phyloP scores from a whole-genome alignment of 106 monocot species.

The Allium cepa region DNA sequence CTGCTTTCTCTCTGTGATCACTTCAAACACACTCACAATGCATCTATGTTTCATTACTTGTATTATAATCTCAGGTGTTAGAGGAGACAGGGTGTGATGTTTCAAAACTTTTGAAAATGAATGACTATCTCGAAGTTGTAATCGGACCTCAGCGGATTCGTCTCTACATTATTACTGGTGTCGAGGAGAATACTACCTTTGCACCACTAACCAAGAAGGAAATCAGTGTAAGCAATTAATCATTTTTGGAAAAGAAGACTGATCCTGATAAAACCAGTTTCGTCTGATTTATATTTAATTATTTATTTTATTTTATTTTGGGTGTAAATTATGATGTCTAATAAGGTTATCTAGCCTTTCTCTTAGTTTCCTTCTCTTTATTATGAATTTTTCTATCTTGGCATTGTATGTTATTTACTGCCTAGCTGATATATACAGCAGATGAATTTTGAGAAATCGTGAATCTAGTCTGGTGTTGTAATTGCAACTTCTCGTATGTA shows the following conservation, averaged over 20 bases:
- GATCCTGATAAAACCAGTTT: too few species aligned
- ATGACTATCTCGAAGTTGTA: conserved; percentile 84
- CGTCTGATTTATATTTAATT: neutral
- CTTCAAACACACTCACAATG: too few species aligned
- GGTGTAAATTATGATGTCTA: too few species aligned
- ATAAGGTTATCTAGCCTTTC: too few species aligned
- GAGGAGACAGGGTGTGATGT: conserved; percentile 98
- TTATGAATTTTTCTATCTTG: too few species aligned
- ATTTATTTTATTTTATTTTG: neutral
- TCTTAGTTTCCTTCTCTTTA: too few species aligned
- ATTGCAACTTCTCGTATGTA: too few species aligned
- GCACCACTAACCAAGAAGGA: conserved; percentile 97
- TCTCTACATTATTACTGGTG: conserved; percentile 75
- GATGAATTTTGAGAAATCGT: too few species aligned
- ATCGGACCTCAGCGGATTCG: conserved; percentile 81
- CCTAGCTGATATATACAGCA: too few species aligned
- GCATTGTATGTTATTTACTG: too few species aligned
- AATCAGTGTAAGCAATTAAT: conserved; percentile 68
- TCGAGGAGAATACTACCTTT: conserved; percentile 74
- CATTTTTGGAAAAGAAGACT: neutral
- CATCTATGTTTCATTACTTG: neutral
- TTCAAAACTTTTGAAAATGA: conserved; percentile 62
- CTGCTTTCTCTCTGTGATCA: too few species aligned
- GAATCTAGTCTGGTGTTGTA: too few species aligned
- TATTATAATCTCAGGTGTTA: conserved; percentile 45